Evolutionary conservation across 305 asterid genomes (phyloP).

Genomic region (Galium porrigens): DNA sequence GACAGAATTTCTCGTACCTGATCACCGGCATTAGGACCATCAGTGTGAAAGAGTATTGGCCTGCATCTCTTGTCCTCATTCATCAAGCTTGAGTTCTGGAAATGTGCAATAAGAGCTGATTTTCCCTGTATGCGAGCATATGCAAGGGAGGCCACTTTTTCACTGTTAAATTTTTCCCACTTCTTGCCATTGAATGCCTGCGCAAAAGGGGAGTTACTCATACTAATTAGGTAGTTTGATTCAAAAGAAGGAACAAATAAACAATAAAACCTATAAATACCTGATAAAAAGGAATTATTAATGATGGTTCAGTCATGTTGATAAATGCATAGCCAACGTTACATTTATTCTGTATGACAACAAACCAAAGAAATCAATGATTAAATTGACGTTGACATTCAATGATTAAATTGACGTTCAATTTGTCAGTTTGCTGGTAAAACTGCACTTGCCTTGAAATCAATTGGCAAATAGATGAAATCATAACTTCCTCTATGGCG

Average conservation of each 20-base stretch:
- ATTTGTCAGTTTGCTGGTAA: conserved; percentile 7
- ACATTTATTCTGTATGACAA: conserved; percentile 81
- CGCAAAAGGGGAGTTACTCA: conserved; percentile 5
- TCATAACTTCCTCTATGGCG: conserved; percentile 88
- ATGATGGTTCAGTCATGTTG: conserved; percentile 87
- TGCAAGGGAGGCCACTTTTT: conserved; percentile 93
- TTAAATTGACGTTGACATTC: background rate
- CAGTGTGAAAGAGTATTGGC: conserved; percentile 90
- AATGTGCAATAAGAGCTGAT: conserved; percentile 93
- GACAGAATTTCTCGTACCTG: conserved; percentile 42
- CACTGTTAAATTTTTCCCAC: conserved; percentile 98
- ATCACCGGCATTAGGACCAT: conserved; percentile 98
- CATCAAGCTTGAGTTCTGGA: conserved; percentile 98
- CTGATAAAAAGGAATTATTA: conserved; percentile 71
- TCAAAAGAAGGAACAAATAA: conserved; percentile 14
- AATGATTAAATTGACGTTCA: background rate
- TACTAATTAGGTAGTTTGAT: conserved; percentile 12
- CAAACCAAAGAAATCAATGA: background rate
- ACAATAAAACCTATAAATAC: conserved; percentile 25
- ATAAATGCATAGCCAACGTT: conserved; percentile 96
- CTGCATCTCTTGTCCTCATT: conserved; percentile 97
- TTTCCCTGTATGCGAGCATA: conserved; percentile 98
- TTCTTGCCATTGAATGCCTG: conserved; percentile 95
- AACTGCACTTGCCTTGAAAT: conserved; percentile 63
- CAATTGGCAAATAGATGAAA: conserved; percentile 88